Evolutionary conservation across 2,329 filamentous ascomycete genomes (phyloP).

Genomic region (Catunica adiposa): DNA sequence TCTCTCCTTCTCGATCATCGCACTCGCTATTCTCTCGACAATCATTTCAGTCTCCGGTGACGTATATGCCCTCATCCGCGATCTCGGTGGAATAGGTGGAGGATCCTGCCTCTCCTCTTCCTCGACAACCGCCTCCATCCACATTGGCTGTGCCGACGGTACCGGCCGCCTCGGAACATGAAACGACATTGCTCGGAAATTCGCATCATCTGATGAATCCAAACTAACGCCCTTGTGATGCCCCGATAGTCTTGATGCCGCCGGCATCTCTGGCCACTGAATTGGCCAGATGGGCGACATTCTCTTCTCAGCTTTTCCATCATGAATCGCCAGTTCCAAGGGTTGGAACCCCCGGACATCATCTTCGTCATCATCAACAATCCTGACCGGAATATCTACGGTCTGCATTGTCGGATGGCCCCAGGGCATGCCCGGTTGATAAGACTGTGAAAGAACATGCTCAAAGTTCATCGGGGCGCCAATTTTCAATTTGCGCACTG

Average conservation of each 20-base stretch:
- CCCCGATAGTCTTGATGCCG: slow-evolving; percentile 4
- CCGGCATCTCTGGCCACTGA: slow-evolving; percentile 20
- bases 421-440: slow-evolving; percentile 15
- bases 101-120: slow-evolving; percentile 8
- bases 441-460: slow-evolving; percentile 22
- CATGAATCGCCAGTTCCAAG: slow-evolving; percentile 37
- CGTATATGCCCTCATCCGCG: slow-evolving; percentile 28
- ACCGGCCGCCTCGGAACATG: slow-evolving; percentile 34
- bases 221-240: slow-evolving; percentile 7
- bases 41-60: slow-evolving; percentile 34
- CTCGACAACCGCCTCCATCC: background rate
- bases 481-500: slow-evolving; percentile 29
- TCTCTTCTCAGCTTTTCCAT: slow-evolving; percentile 23
- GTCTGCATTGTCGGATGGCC: background rate
- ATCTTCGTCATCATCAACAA: slow-evolving; percentile 16
- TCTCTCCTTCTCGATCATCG: slow-evolving; percentile 41
- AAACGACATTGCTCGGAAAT: slow-evolving; percentile 30
- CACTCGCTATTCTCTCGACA: slow-evolving; percentile 38
- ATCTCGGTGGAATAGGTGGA: slow-evolving; percentile 28
- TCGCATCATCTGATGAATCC: slow-evolving; percentile 2
- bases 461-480: slow-evolving; percentile 44
- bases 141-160: slow-evolving; percentile 19
- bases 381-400: background rate
- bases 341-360: slow-evolving; percentile 32
- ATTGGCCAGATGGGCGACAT: slow-evolving; percentile 42